Percentiles rank a stretch among this genome's conserved stretches.
Conservation (phyloP, 192 early-diverging fungal genomes). For the Entomortierella lignicola region DNA sequence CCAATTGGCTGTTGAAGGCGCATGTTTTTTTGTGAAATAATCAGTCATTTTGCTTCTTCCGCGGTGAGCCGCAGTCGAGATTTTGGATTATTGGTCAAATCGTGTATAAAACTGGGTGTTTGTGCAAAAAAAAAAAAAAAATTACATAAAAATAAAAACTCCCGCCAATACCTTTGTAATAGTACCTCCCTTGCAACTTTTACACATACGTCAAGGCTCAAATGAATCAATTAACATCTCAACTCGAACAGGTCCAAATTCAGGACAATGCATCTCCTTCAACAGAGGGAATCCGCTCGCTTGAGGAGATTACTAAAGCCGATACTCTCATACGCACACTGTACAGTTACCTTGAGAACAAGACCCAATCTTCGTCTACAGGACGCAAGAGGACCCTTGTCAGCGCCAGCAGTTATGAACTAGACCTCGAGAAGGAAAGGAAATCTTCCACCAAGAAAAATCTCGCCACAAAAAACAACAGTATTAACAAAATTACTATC, state of each 20-base stretch:
- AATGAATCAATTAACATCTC: slow-evolving; percentile 5
- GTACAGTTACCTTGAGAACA: slow-evolving; percentile 15
- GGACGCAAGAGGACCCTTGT: slow-evolving; percentile 32
- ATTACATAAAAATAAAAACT: no score
- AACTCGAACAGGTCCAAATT: slow-evolving; percentile 12
- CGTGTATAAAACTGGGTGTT: no score
- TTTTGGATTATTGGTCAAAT: no score
- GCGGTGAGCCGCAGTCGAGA: no score
- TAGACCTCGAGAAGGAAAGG: slow-evolving; percentile 12
- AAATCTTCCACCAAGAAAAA: not conserved
- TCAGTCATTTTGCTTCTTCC: no score
- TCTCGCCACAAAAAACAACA: not conserved
- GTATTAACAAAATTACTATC: slow-evolving; percentile 1
- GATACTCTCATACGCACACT: slow-evolving; percentile 31
- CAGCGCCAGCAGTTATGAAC: slow-evolving; percentile 21
- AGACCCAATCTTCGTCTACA: not conserved
- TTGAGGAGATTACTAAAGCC: slow-evolving; percentile 8
- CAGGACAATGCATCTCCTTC: not conserved
- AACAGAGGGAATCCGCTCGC: not conserved
- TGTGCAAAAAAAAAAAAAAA: no score
- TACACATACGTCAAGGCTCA: no score
- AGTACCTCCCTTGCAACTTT: no score
- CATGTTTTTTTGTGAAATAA: no score
- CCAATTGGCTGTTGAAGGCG: no score
- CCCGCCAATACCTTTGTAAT: no score